Evolutionary conservation across 2,329 filamentous ascomycete species (phyloP).

Genomic region (Penicillium sp.): DNA sequence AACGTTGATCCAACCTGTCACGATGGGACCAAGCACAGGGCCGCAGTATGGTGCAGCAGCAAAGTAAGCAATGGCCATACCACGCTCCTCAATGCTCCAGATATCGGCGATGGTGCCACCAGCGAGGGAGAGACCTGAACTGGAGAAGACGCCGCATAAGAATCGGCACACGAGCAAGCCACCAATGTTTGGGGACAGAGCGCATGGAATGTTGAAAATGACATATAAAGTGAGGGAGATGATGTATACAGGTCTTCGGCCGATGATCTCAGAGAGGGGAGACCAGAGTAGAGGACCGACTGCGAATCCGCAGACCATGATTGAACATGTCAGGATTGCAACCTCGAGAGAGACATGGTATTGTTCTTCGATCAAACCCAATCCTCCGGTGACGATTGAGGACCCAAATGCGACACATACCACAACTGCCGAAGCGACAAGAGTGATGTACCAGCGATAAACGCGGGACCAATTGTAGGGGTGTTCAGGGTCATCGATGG

Average conservation of each 20-base stretch:
- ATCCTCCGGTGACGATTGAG: slow-evolving; percentile 71
- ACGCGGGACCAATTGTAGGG: slow-evolving; percentile 75
- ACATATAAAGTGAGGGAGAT: slow-evolving; percentile 33
- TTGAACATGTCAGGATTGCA: slow-evolving; percentile 64
- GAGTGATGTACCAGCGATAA: slow-evolving; percentile 77
- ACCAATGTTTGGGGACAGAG: slow-evolving; percentile 33
- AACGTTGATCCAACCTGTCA: slow-evolving; percentile 67
- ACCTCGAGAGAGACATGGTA: slow-evolving; percentile 72
- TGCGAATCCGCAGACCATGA: slow-evolving; percentile 77
- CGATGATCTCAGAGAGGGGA: slow-evolving; percentile 33
- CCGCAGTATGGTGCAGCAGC: slow-evolving; percentile 75
- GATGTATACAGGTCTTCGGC: slow-evolving; percentile 34
- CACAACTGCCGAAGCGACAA: slow-evolving; percentile 70
- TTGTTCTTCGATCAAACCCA: slow-evolving; percentile 59
- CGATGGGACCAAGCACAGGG: slow-evolving; percentile 68
- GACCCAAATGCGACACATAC: slow-evolving; percentile 68
- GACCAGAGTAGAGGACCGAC: slow-evolving; percentile 44
- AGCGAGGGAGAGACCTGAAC: slow-evolving; percentile 29
- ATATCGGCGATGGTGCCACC: slow-evolving; percentile 53
- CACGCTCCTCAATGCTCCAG: slow-evolving; percentile 74
- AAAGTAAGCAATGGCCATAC: slow-evolving; percentile 79
- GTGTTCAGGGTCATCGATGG: slow-evolving; percentile 65
- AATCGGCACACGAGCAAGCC: slow-evolving; percentile 30
- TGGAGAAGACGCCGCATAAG: slow-evolving; percentile 32
- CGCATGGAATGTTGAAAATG: slow-evolving; percentile 39